phyloP scores from a whole-genome alignment of 169 alveolate genomes.

The Theileria orientalis region DNA sequence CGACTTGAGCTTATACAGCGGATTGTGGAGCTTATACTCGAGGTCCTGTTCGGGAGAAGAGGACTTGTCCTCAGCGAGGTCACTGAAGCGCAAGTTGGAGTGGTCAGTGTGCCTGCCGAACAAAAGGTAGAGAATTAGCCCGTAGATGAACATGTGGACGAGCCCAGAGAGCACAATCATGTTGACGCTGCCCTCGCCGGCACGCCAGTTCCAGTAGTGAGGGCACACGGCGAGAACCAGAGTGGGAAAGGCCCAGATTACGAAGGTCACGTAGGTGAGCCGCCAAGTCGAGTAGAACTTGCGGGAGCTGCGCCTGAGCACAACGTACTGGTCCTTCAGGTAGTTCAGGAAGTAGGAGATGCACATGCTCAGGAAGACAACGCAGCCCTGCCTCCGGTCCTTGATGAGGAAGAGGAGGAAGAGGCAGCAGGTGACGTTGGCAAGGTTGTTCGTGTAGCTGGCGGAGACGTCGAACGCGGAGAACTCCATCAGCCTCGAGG shows the following conservation, averaged over 20 bases:
- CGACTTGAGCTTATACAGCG: slow-evolving; percentile 6
- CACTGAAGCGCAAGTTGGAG: neutral
- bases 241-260: slow-evolving; percentile 58
- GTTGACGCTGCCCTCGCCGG: slow-evolving; percentile 13
- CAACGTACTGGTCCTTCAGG: slow-evolving; percentile 8
- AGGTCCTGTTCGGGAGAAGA: neutral
- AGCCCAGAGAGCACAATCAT: neutral
- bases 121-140: neutral
- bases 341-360: slow-evolving; percentile 31
- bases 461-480: slow-evolving; percentile 21
- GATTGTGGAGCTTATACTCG: slow-evolving; percentile 5
- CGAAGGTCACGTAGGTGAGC: slow-evolving; percentile 17
- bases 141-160: slow-evolving; percentile 3
- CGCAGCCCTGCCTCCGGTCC: slow-evolving; percentile 33
- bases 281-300: slow-evolving; percentile 6
- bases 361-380: slow-evolving; percentile 7
- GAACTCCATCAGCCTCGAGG: slow-evolving; percentile 10
- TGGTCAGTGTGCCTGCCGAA: neutral
- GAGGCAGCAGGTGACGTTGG: slow-evolving; percentile 40
- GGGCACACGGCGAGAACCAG: slow-evolving; percentile 61
- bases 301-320: slow-evolving; percentile 19
- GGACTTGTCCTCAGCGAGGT: neutral
- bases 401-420: slow-evolving; percentile 38
- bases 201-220: slow-evolving; percentile 64
- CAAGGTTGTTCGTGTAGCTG: slow-evolving; percentile 28